phyloP scores from a whole-genome alignment of 83 land plant species.

The Picea engelmannii region DNA sequence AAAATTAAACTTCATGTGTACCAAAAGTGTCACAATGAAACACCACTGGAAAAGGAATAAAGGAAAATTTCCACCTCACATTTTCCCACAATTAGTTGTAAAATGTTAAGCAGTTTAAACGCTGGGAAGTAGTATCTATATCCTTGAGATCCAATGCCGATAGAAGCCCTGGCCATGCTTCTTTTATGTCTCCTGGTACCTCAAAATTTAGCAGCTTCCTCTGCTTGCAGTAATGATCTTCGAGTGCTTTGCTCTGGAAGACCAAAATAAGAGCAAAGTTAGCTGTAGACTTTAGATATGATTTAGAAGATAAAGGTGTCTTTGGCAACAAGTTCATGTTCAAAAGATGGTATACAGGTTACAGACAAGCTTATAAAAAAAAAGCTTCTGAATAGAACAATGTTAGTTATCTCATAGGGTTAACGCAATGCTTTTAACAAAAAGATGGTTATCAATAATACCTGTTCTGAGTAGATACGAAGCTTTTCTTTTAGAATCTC shows the following conservation, averaged over 20 bases:
- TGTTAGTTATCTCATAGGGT: neutral
- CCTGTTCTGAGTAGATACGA: conserved; percentile 66
- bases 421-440: neutral
- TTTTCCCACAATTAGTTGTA: neutral
- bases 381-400: neutral
- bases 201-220: conserved; percentile 71
- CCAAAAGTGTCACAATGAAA: too few species aligned
- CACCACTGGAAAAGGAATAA: neutral
- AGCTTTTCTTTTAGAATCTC: conserved; percentile 40
- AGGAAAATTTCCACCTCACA: neutral
- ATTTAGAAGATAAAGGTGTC: too few species aligned
- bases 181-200: conserved; percentile 42
- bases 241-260: conserved; percentile 65
- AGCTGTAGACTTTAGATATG: neutral
- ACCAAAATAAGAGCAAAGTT: neutral
- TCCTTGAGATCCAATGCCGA: conserved; percentile 29
- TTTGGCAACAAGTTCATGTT: too few species aligned
- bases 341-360: too few species aligned
- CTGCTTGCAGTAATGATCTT: conserved; percentile 68
- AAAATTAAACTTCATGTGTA: neutral
- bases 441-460: conserved; percentile 17
- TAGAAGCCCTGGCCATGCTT: conserved; percentile 41
- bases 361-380: neutral
- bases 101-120: conserved; percentile 11
- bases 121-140: conserved; percentile 12